Base-by-base conservation (phyloP, 2,329 filamentous ascomycete genomes). In the Chlorencoelia australis region DNA sequence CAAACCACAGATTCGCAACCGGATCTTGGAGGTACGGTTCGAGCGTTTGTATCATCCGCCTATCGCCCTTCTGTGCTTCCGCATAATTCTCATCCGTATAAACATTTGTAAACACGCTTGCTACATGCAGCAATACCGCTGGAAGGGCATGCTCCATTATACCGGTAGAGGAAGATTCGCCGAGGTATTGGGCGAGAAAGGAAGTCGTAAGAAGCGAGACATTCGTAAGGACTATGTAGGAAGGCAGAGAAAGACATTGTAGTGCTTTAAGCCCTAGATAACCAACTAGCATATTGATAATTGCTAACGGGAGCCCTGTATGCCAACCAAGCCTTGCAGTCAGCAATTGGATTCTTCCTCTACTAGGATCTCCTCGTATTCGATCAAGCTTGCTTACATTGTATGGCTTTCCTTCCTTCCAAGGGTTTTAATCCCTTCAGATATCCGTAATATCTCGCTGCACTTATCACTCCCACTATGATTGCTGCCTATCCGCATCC, bases 11-110 rank as follows among this genome's bases (percentile, higher is more conserved):
- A 21, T 21, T 35, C 30, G 30, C 10, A 6, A 39, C 36, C 5
- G 36, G 36, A 9, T 39, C 36, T 35, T 39, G 36, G n/a, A n/a
- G n/a, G n/a, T n/a, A n/a, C 21, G 36, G 31, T 18, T 39, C 36
- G 7, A 39, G 24, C 10, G 36, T 39, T 24, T 39, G 36, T 21
- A 34, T 31, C 8, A 39, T 30, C n/a, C 36, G 30, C 11, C 36
- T 18, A 16, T 39, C 36, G 1, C 36, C 36, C 18, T 39, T 34
- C 14, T 31, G 34, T 19, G 10, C 16, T 14, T 39, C 36, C 14
- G 36, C 36, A 13, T 39, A 26, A 13, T 24, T 31, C 6, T 39
- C 35, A n/a, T 39, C 36, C 30, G 19, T 29, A n/a, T 34, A 28
- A 13, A 35, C 31, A n/a, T 30, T 34, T 30, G 35, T 39, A 6